A percentile compares a stretch with the other conserved stretches of the same genome.
These are phyloP conservation scores for Jasminum sambac DNA, from an alignment of 257 asterid genomes.

Conservation along the genomic window DNA sequence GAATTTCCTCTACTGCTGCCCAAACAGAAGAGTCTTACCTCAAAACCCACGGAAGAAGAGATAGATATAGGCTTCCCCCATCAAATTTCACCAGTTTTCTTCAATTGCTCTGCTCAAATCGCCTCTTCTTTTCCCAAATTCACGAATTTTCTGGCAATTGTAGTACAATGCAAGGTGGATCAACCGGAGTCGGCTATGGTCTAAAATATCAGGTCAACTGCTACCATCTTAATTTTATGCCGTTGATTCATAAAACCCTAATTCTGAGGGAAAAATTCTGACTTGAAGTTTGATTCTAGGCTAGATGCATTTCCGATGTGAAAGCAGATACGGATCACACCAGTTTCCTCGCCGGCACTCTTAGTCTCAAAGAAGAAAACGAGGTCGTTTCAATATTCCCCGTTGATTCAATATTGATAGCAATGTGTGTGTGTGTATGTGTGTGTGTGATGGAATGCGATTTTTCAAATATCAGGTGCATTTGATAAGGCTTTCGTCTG, in stretches of 20 bases:
- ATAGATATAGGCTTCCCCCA: too few relatives aligned
- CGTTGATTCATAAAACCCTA: constrained; percentile 9
- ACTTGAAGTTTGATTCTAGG: constrained; percentile 44
- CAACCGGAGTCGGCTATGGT: constrained; percentile 90
- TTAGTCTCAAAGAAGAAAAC: constrained; percentile 95
- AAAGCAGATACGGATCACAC: constrained; percentile 98
- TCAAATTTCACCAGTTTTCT: too few relatives aligned
- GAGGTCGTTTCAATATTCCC: constrained; percentile 46
- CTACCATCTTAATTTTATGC: background rate
- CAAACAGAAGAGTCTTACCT: too few relatives aligned
- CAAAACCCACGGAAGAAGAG: too few relatives aligned
- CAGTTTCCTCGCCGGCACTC: constrained; percentile 85
- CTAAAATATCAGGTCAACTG: constrained; percentile 83
- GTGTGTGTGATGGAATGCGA: constrained; percentile 27
- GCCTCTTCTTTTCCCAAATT: too few relatives aligned
- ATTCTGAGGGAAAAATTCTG: constrained; percentile 2
- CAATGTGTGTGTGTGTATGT: constrained; percentile 25
- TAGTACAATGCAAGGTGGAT: constrained; percentile 75
- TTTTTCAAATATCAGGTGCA: constrained; percentile 61
- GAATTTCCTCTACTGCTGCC: too few relatives aligned
- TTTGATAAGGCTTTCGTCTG: constrained; percentile 77
- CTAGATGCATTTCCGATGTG: constrained; percentile 94
- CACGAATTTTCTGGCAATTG: background rate
- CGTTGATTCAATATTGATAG: background rate
- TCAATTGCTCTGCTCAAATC: too few relatives aligned